Conservation (phyloP, 768 basidiomycete species). For the Kwoniella sp. region DNA sequence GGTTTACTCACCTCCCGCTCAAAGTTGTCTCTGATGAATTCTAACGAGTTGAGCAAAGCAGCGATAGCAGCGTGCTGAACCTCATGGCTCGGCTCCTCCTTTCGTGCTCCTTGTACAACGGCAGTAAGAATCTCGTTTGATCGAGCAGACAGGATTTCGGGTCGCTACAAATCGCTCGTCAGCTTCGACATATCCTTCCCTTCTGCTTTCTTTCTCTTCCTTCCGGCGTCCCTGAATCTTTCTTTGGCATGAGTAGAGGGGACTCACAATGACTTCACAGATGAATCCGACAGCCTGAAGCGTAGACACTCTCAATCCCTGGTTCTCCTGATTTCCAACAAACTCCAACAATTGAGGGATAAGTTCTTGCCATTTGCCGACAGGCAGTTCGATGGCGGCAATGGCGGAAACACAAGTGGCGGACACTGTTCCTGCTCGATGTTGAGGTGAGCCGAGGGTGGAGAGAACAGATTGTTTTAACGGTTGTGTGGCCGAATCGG, state of each 20-base stretch:
- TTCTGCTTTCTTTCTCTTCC: no score
- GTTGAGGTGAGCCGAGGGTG: conserved; percentile 72
- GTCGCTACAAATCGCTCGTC: conserved; percentile 65
- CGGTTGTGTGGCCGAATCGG: conserved; percentile 68
- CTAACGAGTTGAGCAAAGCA: conserved; percentile 90
- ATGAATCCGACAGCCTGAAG: conserved; percentile 95
- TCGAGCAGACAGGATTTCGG: conserved; percentile 80
- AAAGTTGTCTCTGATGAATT: conserved; percentile 97
- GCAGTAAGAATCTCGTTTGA: conserved; percentile 98
- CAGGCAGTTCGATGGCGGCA: conserved; percentile 87
- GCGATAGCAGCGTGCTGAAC: conserved; percentile 92
- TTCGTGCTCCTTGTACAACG: conserved; percentile 95
- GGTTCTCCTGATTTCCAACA: conserved; percentile 72
- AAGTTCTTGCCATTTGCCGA: conserved; percentile 83
- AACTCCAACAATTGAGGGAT: conserved; percentile 85
- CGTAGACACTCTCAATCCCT: conserved; percentile 71
- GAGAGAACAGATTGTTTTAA: conserved; percentile 85
- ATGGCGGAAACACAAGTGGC: conserved; percentile 94
- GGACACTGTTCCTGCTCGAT: conserved; percentile 79
- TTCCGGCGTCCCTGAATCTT: no score
- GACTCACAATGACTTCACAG: conserved; percentile 84
- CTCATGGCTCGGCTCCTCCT: conserved; percentile 86
- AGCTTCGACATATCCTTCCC: conserved; percentile 10
- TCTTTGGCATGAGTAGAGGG: not conserved
- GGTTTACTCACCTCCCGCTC: conserved; percentile 77